phyloP scores from a whole-genome alignment of 1,139 yeast species.

The Suhomyces atakaporum region DNA sequence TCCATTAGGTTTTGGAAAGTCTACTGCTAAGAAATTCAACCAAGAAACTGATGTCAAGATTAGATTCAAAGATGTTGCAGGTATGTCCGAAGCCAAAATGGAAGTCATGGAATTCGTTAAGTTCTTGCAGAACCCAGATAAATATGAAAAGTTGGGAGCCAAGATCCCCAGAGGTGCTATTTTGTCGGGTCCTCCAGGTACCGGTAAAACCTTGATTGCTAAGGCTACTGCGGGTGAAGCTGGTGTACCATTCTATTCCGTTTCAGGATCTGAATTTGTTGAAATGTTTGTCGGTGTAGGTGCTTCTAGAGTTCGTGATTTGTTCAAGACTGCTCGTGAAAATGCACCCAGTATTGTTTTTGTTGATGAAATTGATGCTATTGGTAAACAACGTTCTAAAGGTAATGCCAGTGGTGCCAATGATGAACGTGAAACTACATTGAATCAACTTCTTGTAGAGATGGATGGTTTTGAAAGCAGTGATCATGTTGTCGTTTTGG shows the following conservation, averaged over 20 bases:
- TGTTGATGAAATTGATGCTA: slow-evolving; percentile 97
- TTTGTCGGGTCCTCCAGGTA: slow-evolving; percentile 98
- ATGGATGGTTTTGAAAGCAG: slow-evolving; percentile 94
- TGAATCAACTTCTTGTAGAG: slow-evolving; percentile 92
- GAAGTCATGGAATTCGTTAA: slow-evolving; percentile 97
- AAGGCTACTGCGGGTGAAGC: slow-evolving; percentile 99
- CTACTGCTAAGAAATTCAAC: slow-evolving; percentile 88
- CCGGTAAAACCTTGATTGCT: slow-evolving; percentile 97
- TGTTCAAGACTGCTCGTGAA: slow-evolving; percentile 88
- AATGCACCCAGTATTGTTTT: slow-evolving; percentile 92
- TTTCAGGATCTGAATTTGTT: slow-evolving; percentile 96
- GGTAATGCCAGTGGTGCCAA: slow-evolving; percentile 85
- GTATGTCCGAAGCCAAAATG: slow-evolving; percentile 95
- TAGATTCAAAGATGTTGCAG: slow-evolving; percentile 92
- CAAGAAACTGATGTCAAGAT: slow-evolving; percentile 89
- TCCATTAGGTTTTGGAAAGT: slow-evolving; percentile 77
- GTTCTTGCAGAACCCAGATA: slow-evolving; percentile 83
- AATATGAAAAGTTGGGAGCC: slow-evolving; percentile 90
- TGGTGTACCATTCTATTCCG: slow-evolving; percentile 92
- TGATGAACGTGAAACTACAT: slow-evolving; percentile 95
- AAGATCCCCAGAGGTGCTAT: slow-evolving; percentile 98
- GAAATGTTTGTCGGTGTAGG: slow-evolving; percentile 99
- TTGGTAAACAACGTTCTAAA: slow-evolving; percentile 90
- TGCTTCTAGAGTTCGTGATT: slow-evolving; percentile 94
- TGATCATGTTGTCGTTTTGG: slow-evolving; percentile 94